Evolutionary conservation across 1,139 yeast genomes (phyloP).

Genomic region (Suhomyces yuchorum): DNA sequence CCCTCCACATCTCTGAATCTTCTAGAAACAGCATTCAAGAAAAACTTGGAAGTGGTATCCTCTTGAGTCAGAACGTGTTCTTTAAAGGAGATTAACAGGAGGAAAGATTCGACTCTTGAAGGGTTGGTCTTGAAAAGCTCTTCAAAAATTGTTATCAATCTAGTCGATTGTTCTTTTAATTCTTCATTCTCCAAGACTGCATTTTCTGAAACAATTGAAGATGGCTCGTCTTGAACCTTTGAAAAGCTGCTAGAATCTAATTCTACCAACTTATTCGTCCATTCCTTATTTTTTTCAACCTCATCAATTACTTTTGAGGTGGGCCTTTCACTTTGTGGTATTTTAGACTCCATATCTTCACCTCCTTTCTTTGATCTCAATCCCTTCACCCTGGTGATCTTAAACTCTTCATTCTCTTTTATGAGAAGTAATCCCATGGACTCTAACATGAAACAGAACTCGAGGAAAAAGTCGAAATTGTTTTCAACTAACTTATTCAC

Average conservation of each 20-base stretch:
- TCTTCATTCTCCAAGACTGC: constrained; percentile 16
- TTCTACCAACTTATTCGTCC: constrained; percentile 32
- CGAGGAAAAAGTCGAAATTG: constrained; percentile 35
- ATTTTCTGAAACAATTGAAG: constrained; percentile 9
- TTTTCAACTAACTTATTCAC: constrained; percentile 24
- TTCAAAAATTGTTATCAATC: constrained; percentile 23
- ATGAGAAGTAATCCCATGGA: constrained; percentile 73
- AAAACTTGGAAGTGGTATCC: constrained; percentile 36
- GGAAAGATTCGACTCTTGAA: constrained; percentile 28
- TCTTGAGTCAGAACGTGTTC: constrained; percentile 40
- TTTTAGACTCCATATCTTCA: constrained; percentile 26
- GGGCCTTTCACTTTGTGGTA: constrained; percentile 26
- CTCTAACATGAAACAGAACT: constrained; percentile 66
- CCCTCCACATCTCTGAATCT: constrained; percentile 89
- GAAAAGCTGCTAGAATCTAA: neutral
- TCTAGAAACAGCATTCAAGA: constrained; percentile 66
- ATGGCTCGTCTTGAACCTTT: constrained; percentile 4
- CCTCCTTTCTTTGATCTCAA: constrained; percentile 46
- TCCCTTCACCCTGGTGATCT: constrained; percentile 71
- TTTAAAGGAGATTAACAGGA: constrained; percentile 33
- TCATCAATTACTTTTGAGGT: constrained; percentile 35
- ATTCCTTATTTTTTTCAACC: constrained; percentile 28
- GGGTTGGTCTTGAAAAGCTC: constrained; percentile 22
- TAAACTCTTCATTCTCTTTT: constrained; percentile 40
- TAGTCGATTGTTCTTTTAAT: constrained; percentile 21